Percentiles rank a stretch among this genome's conserved stretches.
Evolutionary conservation across 192 early-diverging fungal species (phyloP).

Genomic region (Dispira simplex): DNA sequence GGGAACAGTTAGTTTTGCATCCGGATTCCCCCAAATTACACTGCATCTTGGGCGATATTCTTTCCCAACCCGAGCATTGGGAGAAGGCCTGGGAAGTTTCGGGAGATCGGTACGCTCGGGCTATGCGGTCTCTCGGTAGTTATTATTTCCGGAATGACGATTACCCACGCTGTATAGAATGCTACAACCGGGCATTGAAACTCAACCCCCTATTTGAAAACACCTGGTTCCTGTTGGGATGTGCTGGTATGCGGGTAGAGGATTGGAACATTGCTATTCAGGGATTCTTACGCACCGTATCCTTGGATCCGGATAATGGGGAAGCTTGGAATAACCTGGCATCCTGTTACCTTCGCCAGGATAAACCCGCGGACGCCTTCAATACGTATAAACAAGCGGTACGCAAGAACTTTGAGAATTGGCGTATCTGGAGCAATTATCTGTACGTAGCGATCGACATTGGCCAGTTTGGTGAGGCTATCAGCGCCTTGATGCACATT

Average conservation of each 20-base stretch:
- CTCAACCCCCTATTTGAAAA: conserved; percentile 93
- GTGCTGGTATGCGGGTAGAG: conserved; percentile 67
- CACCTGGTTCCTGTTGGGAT: conserved; percentile 94
- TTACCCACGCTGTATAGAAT: conserved; percentile 45
- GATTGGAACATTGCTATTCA: conserved; percentile 57
- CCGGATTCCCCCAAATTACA: conserved; percentile 72
- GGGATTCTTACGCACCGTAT: conserved; percentile 63
- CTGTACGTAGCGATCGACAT: conserved; percentile 63
- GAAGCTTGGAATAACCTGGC: conserved; percentile 98
- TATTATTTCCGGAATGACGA: conserved; percentile 55
- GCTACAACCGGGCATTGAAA: conserved; percentile 63
- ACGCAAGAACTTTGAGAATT: conserved; percentile 61
- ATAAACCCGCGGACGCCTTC: conserved; percentile 62
- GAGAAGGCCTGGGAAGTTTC: conserved; percentile 83
- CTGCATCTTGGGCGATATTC: conserved; percentile 84
- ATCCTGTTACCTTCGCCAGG: conserved; percentile 55
- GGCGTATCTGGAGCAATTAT: conserved; percentile 92
- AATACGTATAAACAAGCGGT: conserved; percentile 68
- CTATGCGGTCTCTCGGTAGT: conserved; percentile 86
- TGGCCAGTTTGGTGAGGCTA: conserved; percentile 64
- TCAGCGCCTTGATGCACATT: conserved; percentile 68
- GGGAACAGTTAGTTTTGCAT: conserved; percentile 36
- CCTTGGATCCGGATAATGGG: conserved; percentile 61
- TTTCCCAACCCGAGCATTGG: conserved; percentile 57
- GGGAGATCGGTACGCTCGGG: conserved; percentile 63